Base-by-base conservation (phyloP, 345 rosid species). In the Brassica juncea region DNA sequence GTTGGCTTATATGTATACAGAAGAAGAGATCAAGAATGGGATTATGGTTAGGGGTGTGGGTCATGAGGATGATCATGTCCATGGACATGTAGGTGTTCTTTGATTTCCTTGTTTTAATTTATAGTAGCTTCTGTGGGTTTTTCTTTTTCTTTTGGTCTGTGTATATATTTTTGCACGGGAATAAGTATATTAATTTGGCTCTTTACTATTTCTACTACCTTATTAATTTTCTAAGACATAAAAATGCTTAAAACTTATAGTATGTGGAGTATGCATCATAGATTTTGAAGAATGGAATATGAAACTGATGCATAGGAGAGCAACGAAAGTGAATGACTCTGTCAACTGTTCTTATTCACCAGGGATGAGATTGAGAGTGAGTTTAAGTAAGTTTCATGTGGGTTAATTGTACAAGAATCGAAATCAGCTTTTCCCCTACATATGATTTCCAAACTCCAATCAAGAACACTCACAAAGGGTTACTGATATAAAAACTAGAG, bases 1-100 rank as follows among this genome's bases (percentile, higher is more conserved):
- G 1, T 68, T 76, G 34, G 86, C 86, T 10, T 85, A 79, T 62
- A 74, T 4, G 6, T 83, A 81, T 62, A 65, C 81, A 19, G 65
- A 75, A 44, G 83, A 78, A 69, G 84, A 68, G 42, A 65, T 77
- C 1, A 70, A 16, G 61, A 73, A 73, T 69, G 68, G 66, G 63
- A 60, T 77, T n/a, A 55, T 69, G 80, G 42, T 77, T 60, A 77
- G 72, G 78, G 25, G 59, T 70, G 3, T 66, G 70, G 34, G 28
- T 39, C 19, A 11, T 73, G 42, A 66, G 15, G 35, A 30, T 66
- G 68, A 42, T 25, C 31, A 39, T 66, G 72, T 30, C 16, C 31
- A 55, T 30, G 52, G 28, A 12, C 71, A 27, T 2, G 10, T 34
- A 23, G 32, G 47, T 65, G 14, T 32, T 28, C 49, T 67, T 58